These are phyloP conservation scores for Gaultheria prostrata DNA, from an alignment of 148 eudicot genomes.

Conservation along the genomic window DNA sequence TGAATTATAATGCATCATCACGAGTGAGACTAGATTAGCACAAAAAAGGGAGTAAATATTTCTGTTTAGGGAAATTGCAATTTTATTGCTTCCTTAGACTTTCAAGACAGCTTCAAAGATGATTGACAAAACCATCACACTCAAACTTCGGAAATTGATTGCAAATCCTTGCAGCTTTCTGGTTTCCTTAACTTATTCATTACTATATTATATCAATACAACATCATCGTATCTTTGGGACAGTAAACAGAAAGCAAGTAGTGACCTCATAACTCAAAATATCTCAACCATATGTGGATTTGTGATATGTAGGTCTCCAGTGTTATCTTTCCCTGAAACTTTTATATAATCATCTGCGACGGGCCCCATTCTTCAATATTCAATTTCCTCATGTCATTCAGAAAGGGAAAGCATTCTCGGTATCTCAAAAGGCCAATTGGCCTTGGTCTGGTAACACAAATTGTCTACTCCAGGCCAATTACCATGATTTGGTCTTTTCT, in stretches of 20 bases:
- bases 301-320: slow-evolving; percentile 95
- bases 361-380: not conserved
- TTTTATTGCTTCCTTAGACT: not conserved
- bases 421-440: not conserved
- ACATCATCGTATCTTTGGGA: not conserved
- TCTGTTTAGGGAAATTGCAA: not conserved
- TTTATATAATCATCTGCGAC: not conserved
- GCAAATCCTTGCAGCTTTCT: not conserved
- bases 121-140: not conserved
- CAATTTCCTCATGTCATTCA: not conserved
- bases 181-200: not conserved
- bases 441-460: not conserved
- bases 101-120: not conserved
- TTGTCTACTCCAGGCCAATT: not conserved
- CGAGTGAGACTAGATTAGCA: not conserved
- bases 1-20: not conserved
- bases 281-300: slow-evolving; percentile 96
- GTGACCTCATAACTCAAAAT: slow-evolving; percentile 12
- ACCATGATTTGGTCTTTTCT: not conserved
- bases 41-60: not conserved
- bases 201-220: not conserved
- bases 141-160: not conserved
- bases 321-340: slow-evolving; percentile 50
- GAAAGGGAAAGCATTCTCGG: not conserved
- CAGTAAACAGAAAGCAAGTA: not conserved